Conservation (phyloP, 495 filamentous ascomycete species). For the Penicillium fimorum region DNA sequence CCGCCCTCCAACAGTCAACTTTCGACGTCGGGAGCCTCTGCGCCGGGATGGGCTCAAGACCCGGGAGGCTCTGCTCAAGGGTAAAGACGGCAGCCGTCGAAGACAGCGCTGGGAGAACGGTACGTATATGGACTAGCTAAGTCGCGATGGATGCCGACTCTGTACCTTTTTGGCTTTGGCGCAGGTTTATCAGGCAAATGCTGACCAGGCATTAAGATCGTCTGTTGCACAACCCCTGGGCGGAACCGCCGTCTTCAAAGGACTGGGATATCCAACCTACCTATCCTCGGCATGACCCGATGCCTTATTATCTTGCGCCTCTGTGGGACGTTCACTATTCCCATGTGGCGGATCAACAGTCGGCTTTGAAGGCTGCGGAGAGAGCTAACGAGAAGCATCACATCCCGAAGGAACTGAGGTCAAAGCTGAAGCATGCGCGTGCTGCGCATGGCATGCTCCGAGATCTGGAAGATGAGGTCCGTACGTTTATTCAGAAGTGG, state of each 20-base stretch:
- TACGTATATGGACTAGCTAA: constrained; percentile 36
- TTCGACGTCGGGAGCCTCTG: constrained; percentile 47
- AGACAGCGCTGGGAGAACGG: constrained; percentile 95
- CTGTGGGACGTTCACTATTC: constrained; percentile 76
- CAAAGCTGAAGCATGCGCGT: constrained; percentile 66
- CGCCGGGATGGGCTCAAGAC: constrained; percentile 62
- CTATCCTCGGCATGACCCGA: constrained; percentile 62
- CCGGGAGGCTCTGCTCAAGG: constrained; percentile 80
- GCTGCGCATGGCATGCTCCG: constrained; percentile 66
- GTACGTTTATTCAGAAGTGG: constrained; percentile 60
- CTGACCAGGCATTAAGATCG: constrained; percentile 57
- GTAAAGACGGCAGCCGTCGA: constrained; percentile 86
- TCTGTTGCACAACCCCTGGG: constrained; percentile 83
- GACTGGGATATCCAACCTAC: constrained; percentile 84
- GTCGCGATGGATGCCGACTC: background rate
- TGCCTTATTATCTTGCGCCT: constrained; percentile 88
- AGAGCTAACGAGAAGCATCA: constrained; percentile 42
- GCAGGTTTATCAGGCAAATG: constrained; percentile 5
- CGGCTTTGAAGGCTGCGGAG: constrained; percentile 40
- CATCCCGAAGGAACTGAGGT: constrained; percentile 51
- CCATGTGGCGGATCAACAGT: constrained; percentile 34
- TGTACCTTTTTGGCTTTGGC: background rate
- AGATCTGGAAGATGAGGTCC: constrained; percentile 62
- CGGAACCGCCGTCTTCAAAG: constrained; percentile 69
- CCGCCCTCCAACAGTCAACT: constrained; percentile 32